phyloP scores from a whole-genome alignment of 495 filamentous ascomycete genomes.

The Sordaria brevicollis region DNA sequence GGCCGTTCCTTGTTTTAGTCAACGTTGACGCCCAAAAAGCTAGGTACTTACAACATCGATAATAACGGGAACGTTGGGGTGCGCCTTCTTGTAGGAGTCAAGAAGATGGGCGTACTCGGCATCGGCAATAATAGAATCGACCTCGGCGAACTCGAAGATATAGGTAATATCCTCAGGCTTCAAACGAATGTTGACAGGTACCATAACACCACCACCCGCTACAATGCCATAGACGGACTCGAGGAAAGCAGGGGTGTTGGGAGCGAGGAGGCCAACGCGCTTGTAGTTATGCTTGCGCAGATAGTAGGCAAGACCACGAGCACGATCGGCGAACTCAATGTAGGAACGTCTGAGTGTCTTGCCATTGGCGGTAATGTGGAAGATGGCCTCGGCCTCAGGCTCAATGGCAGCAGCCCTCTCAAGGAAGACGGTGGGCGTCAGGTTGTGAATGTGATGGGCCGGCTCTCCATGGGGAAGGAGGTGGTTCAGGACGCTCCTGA shows the following conservation, averaged over 20 bases:
- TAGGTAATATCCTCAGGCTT: conserved; percentile 83
- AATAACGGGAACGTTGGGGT: conserved; percentile 57
- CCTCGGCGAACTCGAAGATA: conserved; percentile 78
- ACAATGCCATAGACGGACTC: conserved; percentile 83
- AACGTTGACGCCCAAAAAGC: background rate
- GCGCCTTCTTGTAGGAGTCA: conserved; percentile 44
- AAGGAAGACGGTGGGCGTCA: conserved; percentile 85
- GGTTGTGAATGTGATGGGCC: conserved; percentile 60
- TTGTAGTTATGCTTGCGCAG: conserved; percentile 58
- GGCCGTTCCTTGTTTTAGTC: background rate
- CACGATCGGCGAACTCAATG: conserved; percentile 69
- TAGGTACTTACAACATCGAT: conserved; percentile 46
- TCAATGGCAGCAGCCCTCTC: conserved; percentile 83
- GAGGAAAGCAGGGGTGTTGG: conserved; percentile 92
- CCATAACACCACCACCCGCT: conserved; percentile 68
- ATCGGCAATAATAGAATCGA: conserved; percentile 83
- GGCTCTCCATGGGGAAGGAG: conserved; percentile 33
- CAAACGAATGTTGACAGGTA: conserved; percentile 83
- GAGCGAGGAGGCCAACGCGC: conserved; percentile 68
- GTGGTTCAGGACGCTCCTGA: conserved; percentile 51
- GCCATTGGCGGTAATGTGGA: conserved; percentile 75
- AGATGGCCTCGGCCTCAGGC: conserved; percentile 77
- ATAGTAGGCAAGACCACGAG: conserved; percentile 79
- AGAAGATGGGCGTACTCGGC: conserved; percentile 64
- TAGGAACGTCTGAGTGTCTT: conserved; percentile 64